These are phyloP conservation scores for Marsdenia floribunda DNA, from an alignment of 257 asterid species.

Conservation along the genomic window DNA sequence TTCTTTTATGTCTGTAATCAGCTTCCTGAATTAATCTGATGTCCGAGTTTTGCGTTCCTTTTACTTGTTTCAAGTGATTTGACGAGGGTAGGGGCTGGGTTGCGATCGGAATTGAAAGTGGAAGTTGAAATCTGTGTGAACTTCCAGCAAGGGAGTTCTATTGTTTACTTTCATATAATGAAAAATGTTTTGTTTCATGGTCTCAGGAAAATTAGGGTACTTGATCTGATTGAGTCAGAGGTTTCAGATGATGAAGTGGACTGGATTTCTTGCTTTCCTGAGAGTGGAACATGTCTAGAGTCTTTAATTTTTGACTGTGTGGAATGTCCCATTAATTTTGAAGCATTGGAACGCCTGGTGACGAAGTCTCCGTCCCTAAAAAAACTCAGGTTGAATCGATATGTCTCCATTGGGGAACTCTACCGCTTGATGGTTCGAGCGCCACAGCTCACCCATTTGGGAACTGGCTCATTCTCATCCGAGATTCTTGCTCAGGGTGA, in stretches of 20 bases:
- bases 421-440: conserved; percentile 42
- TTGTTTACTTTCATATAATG: conserved; percentile 1
- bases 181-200: neutral
- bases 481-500: conserved; percentile 28
- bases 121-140: neutral
- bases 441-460: conserved; percentile 50
- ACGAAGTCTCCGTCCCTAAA: conserved; percentile 39
- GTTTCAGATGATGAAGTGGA: conserved; percentile 42
- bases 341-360: conserved; percentile 46
- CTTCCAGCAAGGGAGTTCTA: neutral
- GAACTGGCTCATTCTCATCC: conserved; percentile 41
- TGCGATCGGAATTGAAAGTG: neutral
- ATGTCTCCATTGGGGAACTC: conserved; percentile 34
- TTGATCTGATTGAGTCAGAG: conserved; percentile 44
- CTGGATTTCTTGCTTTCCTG: conserved; percentile 52
- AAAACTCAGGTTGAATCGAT: conserved; percentile 37
- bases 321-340: conserved; percentile 32
- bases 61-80: neutral
- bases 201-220: conserved; percentile 47
- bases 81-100: neutral
- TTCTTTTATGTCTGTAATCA: neutral
- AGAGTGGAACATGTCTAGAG: conserved; percentile 34
- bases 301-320: conserved; percentile 46
- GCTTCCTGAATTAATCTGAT: neutral
- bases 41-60: neutral